phyloP scores from a whole-genome alignment of 1,284 basidiomycete genomes.

The Cystobasidiaceae sp. region DNA sequence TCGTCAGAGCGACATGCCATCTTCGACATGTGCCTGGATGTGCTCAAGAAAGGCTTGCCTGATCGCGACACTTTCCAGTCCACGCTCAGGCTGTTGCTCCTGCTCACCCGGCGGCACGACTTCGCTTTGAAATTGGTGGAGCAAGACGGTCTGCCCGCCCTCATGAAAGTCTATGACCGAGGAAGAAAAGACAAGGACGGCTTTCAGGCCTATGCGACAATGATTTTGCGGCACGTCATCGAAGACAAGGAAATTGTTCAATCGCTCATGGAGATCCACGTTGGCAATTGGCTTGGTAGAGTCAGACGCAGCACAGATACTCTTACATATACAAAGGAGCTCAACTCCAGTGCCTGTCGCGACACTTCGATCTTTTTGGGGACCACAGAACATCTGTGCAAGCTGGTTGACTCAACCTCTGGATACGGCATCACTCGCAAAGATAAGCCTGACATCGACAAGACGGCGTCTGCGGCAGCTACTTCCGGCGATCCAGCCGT shows the following conservation, averaged over 20 bases:
- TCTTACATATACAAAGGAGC: constrained; percentile 66
- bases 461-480: constrained; percentile 23
- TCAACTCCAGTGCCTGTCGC: constrained; percentile 74
- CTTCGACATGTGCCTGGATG: constrained; percentile 66
- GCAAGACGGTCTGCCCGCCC: constrained; percentile 58
- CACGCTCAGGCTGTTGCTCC: constrained; percentile 68
- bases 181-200: constrained; percentile 51
- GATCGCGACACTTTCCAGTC: constrained; percentile 74
- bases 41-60: constrained; percentile 59
- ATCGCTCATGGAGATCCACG: constrained; percentile 71
- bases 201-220: constrained; percentile 75
- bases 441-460: constrained; percentile 29
- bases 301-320: constrained; percentile 57
- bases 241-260: constrained; percentile 68
- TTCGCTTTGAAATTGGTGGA: constrained; percentile 61
- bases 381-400: constrained; percentile 64
- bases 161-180: constrained; percentile 52
- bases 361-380: constrained; percentile 74
- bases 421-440: constrained; percentile 31
- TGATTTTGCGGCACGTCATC: constrained; percentile 82
- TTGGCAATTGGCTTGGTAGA: constrained; percentile 49
- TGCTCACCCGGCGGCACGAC: constrained; percentile 67
- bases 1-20: constrained; percentile 59
- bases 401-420: constrained; percentile 52
- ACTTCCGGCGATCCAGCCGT: neutral